phyloP scores from a whole-genome alignment of 345 rosid species.

The Barbarea vulgaris region DNA sequence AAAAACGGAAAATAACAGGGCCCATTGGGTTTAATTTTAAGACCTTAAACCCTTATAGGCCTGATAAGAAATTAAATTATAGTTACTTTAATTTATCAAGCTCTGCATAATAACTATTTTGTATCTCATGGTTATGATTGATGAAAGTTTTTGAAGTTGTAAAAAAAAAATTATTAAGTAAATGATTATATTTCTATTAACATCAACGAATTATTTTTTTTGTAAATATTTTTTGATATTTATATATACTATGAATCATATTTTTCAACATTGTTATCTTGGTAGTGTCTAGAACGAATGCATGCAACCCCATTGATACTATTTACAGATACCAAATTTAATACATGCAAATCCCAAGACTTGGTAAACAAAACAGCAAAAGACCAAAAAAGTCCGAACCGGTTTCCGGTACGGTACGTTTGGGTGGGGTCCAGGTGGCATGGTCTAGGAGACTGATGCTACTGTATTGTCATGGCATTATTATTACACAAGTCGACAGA shows the following conservation, averaged over 20 bases:
- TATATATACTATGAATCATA: background rate
- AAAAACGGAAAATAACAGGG: background rate
- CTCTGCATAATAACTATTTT: too few species aligned
- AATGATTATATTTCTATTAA: too few species aligned
- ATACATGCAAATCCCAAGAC: background rate
- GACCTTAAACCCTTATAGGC: background rate
- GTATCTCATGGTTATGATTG: too few species aligned
- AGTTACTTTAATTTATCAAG: too few species aligned
- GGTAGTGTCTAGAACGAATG: background rate
- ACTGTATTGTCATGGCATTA: constrained; percentile 36
- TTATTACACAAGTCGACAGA: constrained; percentile 34
- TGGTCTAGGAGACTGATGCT: constrained; percentile 21
- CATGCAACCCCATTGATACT: too few species aligned
- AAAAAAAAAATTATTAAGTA: too few species aligned
- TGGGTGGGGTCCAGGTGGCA: constrained; percentile 29
- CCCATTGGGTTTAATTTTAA: background rate
- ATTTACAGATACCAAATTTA: background rate
- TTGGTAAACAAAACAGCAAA: background rate
- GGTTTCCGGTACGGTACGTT: constrained; percentile 23
- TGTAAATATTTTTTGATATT: too few species aligned
- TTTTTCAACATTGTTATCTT: background rate
- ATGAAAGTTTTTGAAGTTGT: too few species aligned
- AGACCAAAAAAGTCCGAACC: background rate
- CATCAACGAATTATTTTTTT: too few species aligned
- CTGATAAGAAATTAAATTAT: background rate